Percentiles rank a stretch among this genome's conserved stretches.
Conservation (phyloP, 2,329 filamentous ascomycete species). For the Herpotrichia juniperi region DNA sequence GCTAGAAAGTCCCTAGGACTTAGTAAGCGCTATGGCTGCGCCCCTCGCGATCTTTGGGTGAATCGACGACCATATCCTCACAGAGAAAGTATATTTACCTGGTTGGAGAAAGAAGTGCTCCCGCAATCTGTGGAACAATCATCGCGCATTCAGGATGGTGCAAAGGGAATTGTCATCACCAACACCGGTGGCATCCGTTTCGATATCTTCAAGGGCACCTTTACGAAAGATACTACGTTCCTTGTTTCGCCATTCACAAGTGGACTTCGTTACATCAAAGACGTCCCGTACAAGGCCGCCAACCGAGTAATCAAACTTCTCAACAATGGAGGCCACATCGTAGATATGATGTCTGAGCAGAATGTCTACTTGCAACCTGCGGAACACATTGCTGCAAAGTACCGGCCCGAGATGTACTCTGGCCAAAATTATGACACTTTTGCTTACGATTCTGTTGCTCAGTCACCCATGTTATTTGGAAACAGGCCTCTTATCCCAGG, state of each 20-base stretch:
- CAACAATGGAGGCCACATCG: constrained; percentile 62
- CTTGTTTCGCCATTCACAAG: constrained; percentile 88
- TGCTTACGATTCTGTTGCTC: not conserved
- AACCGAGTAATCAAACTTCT: constrained; percentile 67
- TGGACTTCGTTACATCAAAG: constrained; percentile 74
- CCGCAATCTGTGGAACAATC: constrained; percentile 66
- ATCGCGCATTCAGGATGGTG: constrained; percentile 51
- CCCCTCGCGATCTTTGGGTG: constrained; percentile 82
- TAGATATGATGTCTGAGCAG: constrained; percentile 39
- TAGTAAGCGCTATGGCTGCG: constrained; percentile 80
- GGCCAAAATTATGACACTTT: not conserved
- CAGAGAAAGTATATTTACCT: constrained; percentile 78
- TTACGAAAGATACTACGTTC: constrained; percentile 86
- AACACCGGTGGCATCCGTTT: constrained; percentile 95
- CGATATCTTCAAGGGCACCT: constrained; percentile 90
- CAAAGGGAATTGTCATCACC: constrained; percentile 73
- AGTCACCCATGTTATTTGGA: constrained; percentile 10
- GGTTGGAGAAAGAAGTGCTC: constrained; percentile 77
- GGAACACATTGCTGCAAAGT: constrained; percentile 47
- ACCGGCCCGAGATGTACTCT: constrained; percentile 26
- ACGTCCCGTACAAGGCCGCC: constrained; percentile 81
- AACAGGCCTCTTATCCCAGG: constrained; percentile 66
- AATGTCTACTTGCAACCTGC: constrained; percentile 51
- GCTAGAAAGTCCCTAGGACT: constrained; percentile 75
- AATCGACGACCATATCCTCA: constrained; percentile 76